A percentile compares a stretch with the other conserved stretches of the same genome.
These are phyloP conservation scores for Cladophialophora psammophila DNA, from an alignment of 2,329 filamentous ascomycete genomes.

Conservation along the genomic window DNA sequence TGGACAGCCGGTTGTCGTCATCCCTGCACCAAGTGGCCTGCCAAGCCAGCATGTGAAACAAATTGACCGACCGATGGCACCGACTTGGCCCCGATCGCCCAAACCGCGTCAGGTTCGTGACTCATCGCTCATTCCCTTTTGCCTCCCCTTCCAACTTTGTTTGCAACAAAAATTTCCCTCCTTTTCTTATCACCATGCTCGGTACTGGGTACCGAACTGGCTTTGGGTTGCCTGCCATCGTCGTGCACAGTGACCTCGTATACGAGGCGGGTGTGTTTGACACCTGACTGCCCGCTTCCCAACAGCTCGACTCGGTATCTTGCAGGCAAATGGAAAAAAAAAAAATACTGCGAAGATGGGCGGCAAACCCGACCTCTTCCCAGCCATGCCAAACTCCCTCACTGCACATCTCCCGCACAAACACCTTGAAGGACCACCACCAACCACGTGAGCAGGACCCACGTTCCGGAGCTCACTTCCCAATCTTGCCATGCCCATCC, in stretches of 20 bases:
- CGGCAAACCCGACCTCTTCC: constrained; percentile 11
- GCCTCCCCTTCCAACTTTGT: constrained; percentile 8
- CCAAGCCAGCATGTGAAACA: constrained; percentile 33
- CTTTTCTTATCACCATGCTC: not conserved
- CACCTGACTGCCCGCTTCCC: constrained; percentile 6
- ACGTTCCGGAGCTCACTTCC: constrained; percentile 24
- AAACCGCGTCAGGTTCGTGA: constrained; percentile 20
- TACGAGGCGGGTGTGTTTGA: not conserved
- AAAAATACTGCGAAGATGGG: not conserved
- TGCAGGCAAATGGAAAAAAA: not conserved
- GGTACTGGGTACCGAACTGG: not conserved
- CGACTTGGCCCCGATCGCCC: not conserved
- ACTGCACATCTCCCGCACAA: constrained; percentile 15
- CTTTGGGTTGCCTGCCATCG: not conserved
- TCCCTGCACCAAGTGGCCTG: constrained; percentile 16
- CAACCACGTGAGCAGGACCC: constrained; percentile 30
- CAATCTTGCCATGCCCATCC: constrained; percentile 8
- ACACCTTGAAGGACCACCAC: constrained; percentile 14
- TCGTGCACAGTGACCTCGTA: too few relatives aligned
- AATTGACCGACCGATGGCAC: not conserved
- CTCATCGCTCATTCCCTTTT: constrained; percentile 22
- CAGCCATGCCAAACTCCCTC: not conserved
- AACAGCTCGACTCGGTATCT: not conserved
- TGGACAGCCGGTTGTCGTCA: constrained; percentile 9
- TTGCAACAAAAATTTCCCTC: not conserved